Percentiles rank a stretch among this genome's conserved stretches.
phyloP scores from a whole-genome alignment of 1,139 yeast genomes.

The Hansenula lynferdii region DNA sequence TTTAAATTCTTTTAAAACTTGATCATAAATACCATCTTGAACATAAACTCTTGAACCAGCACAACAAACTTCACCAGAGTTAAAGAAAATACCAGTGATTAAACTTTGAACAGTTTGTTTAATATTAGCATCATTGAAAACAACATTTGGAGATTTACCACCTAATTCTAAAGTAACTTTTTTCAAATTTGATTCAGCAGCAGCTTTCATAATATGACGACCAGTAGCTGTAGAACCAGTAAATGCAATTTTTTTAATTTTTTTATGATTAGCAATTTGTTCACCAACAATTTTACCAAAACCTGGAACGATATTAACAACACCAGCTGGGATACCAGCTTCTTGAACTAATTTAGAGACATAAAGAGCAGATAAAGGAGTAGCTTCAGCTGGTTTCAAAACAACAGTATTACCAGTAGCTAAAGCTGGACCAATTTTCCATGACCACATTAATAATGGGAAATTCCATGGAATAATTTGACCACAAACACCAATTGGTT shows the following conservation, averaged over 20 bases:
- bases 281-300: constrained; percentile 61
- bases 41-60: constrained; percentile 66
- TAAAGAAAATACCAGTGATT: constrained; percentile 47
- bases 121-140: constrained; percentile 53
- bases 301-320: constrained; percentile 69
- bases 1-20: constrained; percentile 45
- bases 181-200: constrained; percentile 62
- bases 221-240: constrained; percentile 89
- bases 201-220: constrained; percentile 66
- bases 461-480: constrained; percentile 89
- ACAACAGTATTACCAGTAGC: constrained; percentile 82
- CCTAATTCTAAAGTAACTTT: constrained; percentile 72
- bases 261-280: constrained; percentile 53
- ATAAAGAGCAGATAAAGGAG: constrained; percentile 74
- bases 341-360: constrained; percentile 56
- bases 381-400: constrained; percentile 76
- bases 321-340: constrained; percentile 82
- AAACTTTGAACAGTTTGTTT: constrained; percentile 44
- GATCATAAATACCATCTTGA: constrained; percentile 58
- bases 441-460: constrained; percentile 74
- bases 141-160: constrained; percentile 63
- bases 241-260: constrained; percentile 71
- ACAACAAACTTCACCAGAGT: constrained; percentile 70
- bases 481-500: constrained; percentile 77
- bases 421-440: constrained; percentile 81